Conservation (phyloP, 179 eudicot species). For the Silene coronaria region DNA sequence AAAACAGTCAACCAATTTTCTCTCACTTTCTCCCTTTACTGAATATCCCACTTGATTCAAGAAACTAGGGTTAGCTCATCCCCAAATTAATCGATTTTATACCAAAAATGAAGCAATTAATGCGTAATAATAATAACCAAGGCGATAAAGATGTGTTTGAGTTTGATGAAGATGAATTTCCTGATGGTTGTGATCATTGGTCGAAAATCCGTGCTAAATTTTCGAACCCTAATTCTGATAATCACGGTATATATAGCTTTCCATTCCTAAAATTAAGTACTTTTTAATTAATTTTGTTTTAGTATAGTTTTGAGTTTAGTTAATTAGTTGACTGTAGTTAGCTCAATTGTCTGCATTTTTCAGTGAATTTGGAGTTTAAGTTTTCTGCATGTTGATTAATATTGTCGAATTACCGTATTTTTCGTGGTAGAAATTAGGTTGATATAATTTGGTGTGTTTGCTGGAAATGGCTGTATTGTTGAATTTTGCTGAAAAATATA, state of each 20-base stretch:
- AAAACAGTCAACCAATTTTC: not conserved
- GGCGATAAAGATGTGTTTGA: constrained; percentile 30
- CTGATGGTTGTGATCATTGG: constrained; percentile 15
- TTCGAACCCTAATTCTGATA: constrained; percentile 33
- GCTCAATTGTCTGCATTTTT: not conserved
- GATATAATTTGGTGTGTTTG: not conserved
- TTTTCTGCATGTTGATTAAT: not conserved
- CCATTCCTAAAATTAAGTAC: constrained; percentile 39
- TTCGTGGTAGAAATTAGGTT: not conserved
- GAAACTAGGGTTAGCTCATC: constrained; percentile 20
- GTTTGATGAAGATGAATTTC: constrained; percentile 39
- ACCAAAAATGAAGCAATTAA: constrained; percentile 4
- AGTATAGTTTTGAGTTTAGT: not conserved
- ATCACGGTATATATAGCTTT: constrained; percentile 30
- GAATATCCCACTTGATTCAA: not conserved
- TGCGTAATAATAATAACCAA: not conserved
- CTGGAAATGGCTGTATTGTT: not conserved
- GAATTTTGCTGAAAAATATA: not conserved
- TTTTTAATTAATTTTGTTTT: not conserved
- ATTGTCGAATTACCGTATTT: not conserved
- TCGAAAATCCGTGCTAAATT: constrained; percentile 18
- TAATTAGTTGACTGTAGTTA: not conserved
- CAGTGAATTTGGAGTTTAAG: not conserved
- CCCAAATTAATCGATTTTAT: not conserved
- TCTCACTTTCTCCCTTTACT: not conserved